Evolutionary conservation across 352 stramenopile species (phyloP).

Genomic region (Globisporangium nagaii): DNA sequence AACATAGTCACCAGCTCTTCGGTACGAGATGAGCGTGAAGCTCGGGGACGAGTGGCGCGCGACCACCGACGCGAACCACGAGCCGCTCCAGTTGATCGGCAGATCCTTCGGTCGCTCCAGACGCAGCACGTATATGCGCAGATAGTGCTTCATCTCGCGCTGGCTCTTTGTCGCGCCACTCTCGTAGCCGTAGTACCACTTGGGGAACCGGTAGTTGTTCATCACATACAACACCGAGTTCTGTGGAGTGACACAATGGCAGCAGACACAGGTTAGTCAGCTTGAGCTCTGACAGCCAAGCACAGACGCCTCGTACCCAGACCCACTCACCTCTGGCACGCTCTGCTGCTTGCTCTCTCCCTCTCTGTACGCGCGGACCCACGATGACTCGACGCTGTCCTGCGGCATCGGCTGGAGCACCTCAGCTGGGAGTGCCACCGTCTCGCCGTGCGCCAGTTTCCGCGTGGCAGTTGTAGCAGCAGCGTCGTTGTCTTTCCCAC

Average conservation of each 20-base stretch:
- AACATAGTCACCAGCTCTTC: constrained; percentile 12
- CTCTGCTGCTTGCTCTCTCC: constrained; percentile 26
- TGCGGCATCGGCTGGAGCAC: constrained; percentile 1
- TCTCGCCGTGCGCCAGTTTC: constrained; percentile 15
- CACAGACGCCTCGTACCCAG: too few relatives aligned
- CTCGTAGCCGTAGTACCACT: constrained; percentile 51
- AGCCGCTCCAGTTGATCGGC: neutral
- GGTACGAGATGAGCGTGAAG: constrained; percentile 33
- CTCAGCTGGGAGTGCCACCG: constrained; percentile 12
- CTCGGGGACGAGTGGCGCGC: constrained; percentile 24
- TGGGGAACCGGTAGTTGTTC: constrained; percentile 46
- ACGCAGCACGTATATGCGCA: constrained; percentile 36
- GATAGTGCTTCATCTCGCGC: constrained; percentile 39
- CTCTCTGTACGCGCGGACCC: constrained; percentile 35
- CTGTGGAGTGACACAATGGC: too few relatives aligned
- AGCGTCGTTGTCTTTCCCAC: neutral
- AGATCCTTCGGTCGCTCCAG: neutral
- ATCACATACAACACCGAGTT: constrained; percentile 34
- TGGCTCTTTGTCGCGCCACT: constrained; percentile 37
- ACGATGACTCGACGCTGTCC: constrained; percentile 14
- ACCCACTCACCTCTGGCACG: constrained; percentile 19
- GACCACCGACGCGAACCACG: constrained; percentile 18
- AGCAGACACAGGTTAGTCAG: too few relatives aligned
- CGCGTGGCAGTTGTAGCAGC: neutral
- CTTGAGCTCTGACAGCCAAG: too few relatives aligned